These are phyloP conservation scores for Melastoma candidum DNA, from an alignment of 441 rosid genomes.

Conservation along the genomic window DNA sequence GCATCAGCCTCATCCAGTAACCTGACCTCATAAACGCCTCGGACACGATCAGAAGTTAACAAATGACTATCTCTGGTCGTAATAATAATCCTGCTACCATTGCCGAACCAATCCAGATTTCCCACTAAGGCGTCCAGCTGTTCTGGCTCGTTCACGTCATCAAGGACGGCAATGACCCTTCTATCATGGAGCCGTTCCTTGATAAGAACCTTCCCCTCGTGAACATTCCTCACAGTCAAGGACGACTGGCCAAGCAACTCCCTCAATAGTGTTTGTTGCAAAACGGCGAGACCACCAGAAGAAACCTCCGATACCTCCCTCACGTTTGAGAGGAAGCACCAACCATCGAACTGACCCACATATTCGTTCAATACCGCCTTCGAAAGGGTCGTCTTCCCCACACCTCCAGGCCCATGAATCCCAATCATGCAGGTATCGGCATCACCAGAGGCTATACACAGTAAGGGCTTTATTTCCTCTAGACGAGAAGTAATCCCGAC, in stretches of 20 bases:
- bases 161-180: conserved; percentile 8
- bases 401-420: conserved; percentile 12
- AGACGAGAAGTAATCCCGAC: too few species aligned
- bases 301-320: conserved; percentile 4
- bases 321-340: conserved; percentile 12
- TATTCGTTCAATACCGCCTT: conserved; percentile 3
- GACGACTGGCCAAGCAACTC: not conserved
- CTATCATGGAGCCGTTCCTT: not conserved
- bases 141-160: conserved; percentile 6
- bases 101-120: conserved; percentile 4
- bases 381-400: conserved; percentile 14
- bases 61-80: conserved; percentile 10
- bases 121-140: conserved; percentile 12
- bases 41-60: not conserved
- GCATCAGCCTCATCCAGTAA: too few species aligned
- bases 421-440: conserved; percentile 1
- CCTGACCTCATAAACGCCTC: too few species aligned
- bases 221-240: conserved; percentile 3
- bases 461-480: too few species aligned
- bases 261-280: conserved; percentile 3
- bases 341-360: not conserved
- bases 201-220: not conserved
- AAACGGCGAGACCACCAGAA: not conserved
- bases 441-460: too few species aligned
- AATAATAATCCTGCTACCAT: conserved; percentile 10